Base-by-base conservation (phyloP, 768 basidiomycete genomes). In the Tubosaeta sp. region DNA sequence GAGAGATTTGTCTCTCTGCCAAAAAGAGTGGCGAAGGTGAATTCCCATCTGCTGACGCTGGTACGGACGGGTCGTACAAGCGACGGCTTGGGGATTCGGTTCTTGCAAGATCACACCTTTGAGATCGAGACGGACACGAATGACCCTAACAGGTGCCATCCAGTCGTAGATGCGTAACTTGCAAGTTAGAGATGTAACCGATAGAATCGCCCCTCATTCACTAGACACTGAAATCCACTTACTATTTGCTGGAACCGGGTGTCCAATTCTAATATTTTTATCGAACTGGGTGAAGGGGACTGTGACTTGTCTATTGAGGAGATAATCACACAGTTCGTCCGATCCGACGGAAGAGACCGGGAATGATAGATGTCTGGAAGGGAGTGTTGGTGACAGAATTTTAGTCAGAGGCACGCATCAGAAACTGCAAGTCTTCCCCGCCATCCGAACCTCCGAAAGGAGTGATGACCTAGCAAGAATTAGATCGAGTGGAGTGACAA, bases 1-100 rank as follows among this genome's bases (percentile, higher is more conserved):
- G 78, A 58, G 55, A 62, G 6, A 67, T 87, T 19, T 88, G 83
- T 51, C 53, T 63, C 6, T 50, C 50, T 6, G 54, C 44, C 0
- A 35, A 46, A 22, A 53, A 52, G 37, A 16, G 37, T 12, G 54
- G 19, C 14, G 37, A 65, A 16, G 50, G 41, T 34, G 53, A 48
- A 10, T 34, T 16, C 16, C 42, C 32, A 25, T 35, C 53, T 11
- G 25, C 46, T 7, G 38, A 31, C 10, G 22, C 16, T 2, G 9
- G 6, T 12, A 16, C 25, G 16, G 27, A 37, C 16, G 19, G n/a
- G 11, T 12, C 19, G 13, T 29, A 29, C 34, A 41, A 39, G 32
- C 19, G 7, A 7, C 50, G 33, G 35, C 53, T 26, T 16, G 49
- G 31, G 29, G 51, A 56, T 0, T 16, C 52, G 13, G 35, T 52